A percentile compares a stretch with the other conserved stretches of the same genome.
Evolutionary conservation across 2,329 filamentous ascomycete genomes (phyloP).

Genomic region (Balansia obtecta): DNA sequence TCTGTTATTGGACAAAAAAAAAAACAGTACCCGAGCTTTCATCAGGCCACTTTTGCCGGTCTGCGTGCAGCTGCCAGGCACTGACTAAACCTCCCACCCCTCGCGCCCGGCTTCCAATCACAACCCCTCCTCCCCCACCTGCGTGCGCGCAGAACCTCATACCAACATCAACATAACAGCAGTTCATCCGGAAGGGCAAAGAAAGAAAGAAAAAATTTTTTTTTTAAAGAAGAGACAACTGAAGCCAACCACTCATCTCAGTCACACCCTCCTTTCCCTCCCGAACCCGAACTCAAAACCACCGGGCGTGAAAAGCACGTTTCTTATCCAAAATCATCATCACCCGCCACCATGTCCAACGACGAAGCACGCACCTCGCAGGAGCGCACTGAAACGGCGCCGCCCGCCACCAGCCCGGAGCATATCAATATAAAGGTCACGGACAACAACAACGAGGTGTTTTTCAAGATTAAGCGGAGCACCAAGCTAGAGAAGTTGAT

Average conservation of each 20-base stretch:
- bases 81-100: no score
- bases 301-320: not conserved
- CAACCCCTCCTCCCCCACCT: conserved; percentile 12
- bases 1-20: no score
- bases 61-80: no score
- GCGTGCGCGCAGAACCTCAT: not conserved
- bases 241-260: not conserved
- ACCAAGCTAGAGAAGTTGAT: conserved; percentile 96
- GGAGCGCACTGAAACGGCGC: conserved; percentile 27
- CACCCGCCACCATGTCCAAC: conserved; percentile 27
- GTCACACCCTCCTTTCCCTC: not conserved
- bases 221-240: not conserved
- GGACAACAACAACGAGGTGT: conserved; percentile 98
- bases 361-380: conserved; percentile 36
- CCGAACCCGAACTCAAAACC: no score
- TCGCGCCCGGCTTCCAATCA: conserved; percentile 12
- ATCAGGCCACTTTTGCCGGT: not conserved
- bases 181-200: not conserved
- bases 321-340: not conserved
- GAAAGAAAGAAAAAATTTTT: no score
- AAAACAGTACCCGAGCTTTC: no score
- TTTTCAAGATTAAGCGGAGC: conserved; percentile 98
- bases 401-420: conserved; percentile 50
- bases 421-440: conserved; percentile 99
- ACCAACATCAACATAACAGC: not conserved